These are phyloP conservation scores for Alternaria postmessia DNA, from an alignment of 2,329 filamentous ascomycete genomes.

Conservation along the genomic window DNA sequence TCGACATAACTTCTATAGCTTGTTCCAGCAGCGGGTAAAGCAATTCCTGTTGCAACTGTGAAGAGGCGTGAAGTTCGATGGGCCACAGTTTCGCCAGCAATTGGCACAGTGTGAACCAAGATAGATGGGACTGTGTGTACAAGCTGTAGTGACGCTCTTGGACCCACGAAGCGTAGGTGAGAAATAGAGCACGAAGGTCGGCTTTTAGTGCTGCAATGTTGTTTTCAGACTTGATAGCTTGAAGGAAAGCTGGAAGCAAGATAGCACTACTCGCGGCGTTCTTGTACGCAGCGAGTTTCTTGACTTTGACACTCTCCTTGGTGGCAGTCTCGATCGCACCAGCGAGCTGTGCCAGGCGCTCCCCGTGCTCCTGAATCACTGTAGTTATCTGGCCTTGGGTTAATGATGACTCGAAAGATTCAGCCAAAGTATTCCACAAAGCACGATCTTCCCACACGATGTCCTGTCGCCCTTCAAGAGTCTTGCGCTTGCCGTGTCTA, in stretches of 20 bases:
- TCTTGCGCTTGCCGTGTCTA: conserved; percentile 25
- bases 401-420: conserved; percentile 42
- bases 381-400: conserved; percentile 43
- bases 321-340: conserved; percentile 19
- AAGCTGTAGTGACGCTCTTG: conserved; percentile 29
- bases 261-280: conserved; percentile 40
- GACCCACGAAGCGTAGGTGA: conserved; percentile 31
- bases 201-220: conserved; percentile 29
- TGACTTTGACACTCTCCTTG: conserved; percentile 26
- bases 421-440: conserved; percentile 31
- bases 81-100: conserved; percentile 43
- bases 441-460: conserved; percentile 44
- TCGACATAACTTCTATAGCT: conserved; percentile 33
- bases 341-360: conserved; percentile 28
- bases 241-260: conserved; percentile 39
- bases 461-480: conserved; percentile 24
- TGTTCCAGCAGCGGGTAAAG: conserved; percentile 38
- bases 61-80: conserved; percentile 37
- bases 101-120: conserved; percentile 43
- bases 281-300: conserved; percentile 30
- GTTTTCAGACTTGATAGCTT: conserved; percentile 37
- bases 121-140: conserved; percentile 25
- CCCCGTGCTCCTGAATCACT: conserved; percentile 40
- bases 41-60: conserved; percentile 30
- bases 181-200: conserved; percentile 34